Percentiles rank a stretch among this genome's conserved stretches.
phyloP scores from a whole-genome alignment of 2,329 filamentous ascomycete genomes.

The Fusarium multiceps region DNA sequence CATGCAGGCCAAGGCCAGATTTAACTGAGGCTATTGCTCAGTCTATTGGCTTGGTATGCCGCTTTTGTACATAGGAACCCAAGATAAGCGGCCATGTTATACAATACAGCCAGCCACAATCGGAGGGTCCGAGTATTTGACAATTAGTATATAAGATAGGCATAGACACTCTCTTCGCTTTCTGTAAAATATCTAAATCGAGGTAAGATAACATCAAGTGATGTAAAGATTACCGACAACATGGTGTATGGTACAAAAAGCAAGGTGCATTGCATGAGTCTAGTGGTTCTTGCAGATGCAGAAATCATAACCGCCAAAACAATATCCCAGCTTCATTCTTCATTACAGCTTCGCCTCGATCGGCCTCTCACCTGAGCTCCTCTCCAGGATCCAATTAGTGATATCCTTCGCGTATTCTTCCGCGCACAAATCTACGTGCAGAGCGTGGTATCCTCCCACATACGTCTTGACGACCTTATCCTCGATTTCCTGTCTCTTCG shows the following conservation, averaged over 20 bases:
- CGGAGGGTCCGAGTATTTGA: neutral
- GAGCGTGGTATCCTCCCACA: constrained; percentile 81
- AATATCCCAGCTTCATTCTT: neutral
- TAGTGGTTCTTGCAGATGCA: neutral
- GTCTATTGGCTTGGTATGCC: constrained; percentile 31
- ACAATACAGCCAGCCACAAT: constrained; percentile 16
- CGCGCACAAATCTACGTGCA: constrained; percentile 70
- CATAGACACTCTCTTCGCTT: constrained; percentile 2
- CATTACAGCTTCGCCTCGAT: constrained; percentile 54
- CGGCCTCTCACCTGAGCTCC: constrained; percentile 39
- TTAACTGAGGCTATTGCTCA: neutral
- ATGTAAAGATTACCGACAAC: neutral
- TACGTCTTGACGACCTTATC: constrained; percentile 81
- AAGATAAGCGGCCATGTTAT: constrained; percentile 8
- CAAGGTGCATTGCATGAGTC: neutral
- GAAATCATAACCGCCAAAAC: neutral
- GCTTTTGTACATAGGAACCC: neutral
- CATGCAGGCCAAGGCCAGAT: constrained; percentile 12
- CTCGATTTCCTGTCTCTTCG: constrained; percentile 65
- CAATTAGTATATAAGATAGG: constrained; percentile 5
- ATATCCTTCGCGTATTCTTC: constrained; percentile 69
- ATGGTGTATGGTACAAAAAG: neutral
- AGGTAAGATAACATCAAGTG: constrained; percentile 10
- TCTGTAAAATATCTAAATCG: neutral
- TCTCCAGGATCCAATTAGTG: constrained; percentile 72